Evolutionary conservation across 768 basidiomycete species (phyloP), one percentile per base, ranked within the genome.

Genomic region (Hypholoma fasciculare): DNA sequence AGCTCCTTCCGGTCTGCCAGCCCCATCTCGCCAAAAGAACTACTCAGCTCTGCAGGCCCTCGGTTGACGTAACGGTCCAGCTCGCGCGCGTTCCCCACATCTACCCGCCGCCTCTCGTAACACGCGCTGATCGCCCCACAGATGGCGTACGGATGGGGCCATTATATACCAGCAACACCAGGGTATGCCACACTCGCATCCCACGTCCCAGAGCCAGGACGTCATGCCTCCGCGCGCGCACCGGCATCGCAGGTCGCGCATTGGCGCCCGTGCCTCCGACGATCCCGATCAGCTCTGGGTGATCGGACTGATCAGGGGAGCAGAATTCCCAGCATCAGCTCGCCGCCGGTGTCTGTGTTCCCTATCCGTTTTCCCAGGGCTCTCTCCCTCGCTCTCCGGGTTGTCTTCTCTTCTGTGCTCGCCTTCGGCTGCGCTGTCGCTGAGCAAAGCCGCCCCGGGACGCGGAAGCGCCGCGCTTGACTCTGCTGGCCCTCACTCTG

Each of bases 31-130:
- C 23, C 48, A 34, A 34, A 34, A 23, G 4, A 23, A 23, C 27
- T 54, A 54, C 54, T 46, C 44, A 54, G 54, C 54, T 23, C 54
- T 47, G 44, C 16, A 46, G 14, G 34, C 54, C 54, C 54, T 54
- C 44, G 44, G 54, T 54, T 54, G 19, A 20, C 43, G 44, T 48
- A 54, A 54, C 9, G 27, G 44, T 5, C 19, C 20, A 27, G 39
- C 27, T 43, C 46, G 54, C 34, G 54, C 37, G 20, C 23, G 44
- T 7, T 16, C 17, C 36, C 27, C n/a, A 19, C 23, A 46, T 47
- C 34, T 37, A 16, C 20, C 51, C 49, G 17, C 26, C 34, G 42
- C 44, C 43, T 23, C 9, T 44, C n/a, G 44, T 23, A 23, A 7
- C 11, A 46, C 44, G 44, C 47, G 27, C 11, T 4, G 23, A 48